Evolutionary conservation across 352 stramenopile genomes (phyloP), one percentile per base, ranked within the genome.

Genomic region (Lagenidium giganteum): DNA sequence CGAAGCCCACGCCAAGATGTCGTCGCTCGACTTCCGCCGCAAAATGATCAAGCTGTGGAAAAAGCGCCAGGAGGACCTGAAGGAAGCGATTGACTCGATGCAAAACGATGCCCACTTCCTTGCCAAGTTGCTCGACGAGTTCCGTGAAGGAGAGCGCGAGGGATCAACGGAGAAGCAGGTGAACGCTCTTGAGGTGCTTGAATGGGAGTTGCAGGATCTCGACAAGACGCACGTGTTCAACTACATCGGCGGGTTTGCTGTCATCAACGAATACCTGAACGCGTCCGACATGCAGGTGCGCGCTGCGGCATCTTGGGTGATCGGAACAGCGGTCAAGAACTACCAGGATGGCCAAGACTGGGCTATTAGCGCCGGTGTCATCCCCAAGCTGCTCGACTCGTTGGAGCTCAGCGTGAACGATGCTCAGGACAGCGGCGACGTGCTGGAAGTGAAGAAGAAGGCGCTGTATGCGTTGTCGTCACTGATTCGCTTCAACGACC

Each of bases 191-290:
- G 70, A 87, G 30, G 61, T 86, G 29, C 50, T 93, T 6, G 81
- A 93, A 53, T 93, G 74, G 71, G 81, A 93, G 54, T 78, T 93
- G n/a, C 74, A 91, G 49, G 81, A 93, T 49, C 57, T 93, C 14
- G 81, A 91, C 63, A 93, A 93, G 56, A 90, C 81, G 6, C 78
- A 85, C 42, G 71, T 90, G 3, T 90, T 93, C 60, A 84, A 91
- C 56, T 90, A 82, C 23, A 85, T 91, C 28, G 81, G 81, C 7
- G 81, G 81, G n/a, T 87, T 93, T 25, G 51, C 65, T 33, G 67
- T 87, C 34, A 75, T 90, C 33, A 45, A 71, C 12, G 57, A 87
- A 16, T 81, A 83, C 42, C 43, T 93, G 33, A 90, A 90, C 56
- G 67, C 79, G 29, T 83, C 74, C 3, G 75, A 70, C 32, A 58